phyloP scores from a whole-genome alignment of 345 rosid genomes.

The Linum tenue region DNA sequence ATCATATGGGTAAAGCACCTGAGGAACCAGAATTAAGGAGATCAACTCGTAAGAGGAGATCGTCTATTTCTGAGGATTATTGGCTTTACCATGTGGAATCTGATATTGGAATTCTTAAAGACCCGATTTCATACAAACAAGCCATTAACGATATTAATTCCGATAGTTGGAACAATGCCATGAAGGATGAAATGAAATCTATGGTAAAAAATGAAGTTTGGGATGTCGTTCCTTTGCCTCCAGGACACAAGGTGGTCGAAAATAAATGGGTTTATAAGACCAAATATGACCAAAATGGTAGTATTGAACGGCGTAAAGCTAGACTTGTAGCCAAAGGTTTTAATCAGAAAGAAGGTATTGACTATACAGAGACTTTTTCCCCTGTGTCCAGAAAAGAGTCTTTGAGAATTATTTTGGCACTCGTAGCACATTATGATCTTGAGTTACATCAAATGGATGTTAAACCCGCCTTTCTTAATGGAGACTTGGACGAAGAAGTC shows the following conservation, averaged over 20 bases:
- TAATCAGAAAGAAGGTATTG: not conserved
- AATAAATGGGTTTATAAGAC: not conserved
- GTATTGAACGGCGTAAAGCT: not conserved
- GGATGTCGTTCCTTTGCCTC: not conserved
- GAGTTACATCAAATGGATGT: not conserved
- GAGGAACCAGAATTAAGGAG: not conserved
- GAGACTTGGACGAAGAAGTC: not conserved
- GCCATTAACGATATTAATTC: not conserved
- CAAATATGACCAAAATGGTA: not conserved
- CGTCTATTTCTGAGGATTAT: not conserved
- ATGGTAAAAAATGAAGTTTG: not conserved
- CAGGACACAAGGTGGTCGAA: not conserved
- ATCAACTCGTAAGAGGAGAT: not conserved
- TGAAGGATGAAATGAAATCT: not conserved
- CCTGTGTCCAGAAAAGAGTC: not conserved
- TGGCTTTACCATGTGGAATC: no score
- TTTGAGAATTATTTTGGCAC: not conserved
- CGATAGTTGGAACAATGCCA: not conserved
- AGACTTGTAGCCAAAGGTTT: not conserved
- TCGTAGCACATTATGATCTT: not conserved
- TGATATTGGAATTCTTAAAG: not conserved
- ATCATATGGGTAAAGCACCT: not conserved
- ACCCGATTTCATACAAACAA: not conserved
- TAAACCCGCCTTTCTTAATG: not conserved
- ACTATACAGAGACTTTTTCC: not conserved